Conservation (phyloP, 495 filamentous ascomycete species). For the Cercophora samala region DNA sequence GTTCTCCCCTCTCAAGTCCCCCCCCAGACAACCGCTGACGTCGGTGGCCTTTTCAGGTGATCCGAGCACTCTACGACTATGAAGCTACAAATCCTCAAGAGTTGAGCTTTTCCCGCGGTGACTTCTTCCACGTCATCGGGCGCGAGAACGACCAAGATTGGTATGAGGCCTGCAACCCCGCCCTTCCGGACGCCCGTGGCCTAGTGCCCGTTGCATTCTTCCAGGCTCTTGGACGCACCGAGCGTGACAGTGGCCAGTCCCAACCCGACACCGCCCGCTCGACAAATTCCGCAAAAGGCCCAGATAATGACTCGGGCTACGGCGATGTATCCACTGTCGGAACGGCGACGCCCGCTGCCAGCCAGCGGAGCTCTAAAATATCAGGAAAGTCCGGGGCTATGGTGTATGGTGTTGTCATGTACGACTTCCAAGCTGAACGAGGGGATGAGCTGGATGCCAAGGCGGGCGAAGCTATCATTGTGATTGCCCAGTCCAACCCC, state of each 20-base stretch:
- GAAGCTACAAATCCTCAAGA: conserved; percentile 71
- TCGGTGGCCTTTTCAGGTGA: conserved; percentile 61
- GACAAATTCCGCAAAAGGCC: conserved; percentile 45
- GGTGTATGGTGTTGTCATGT: conserved; percentile 95
- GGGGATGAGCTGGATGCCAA: conserved; percentile 95
- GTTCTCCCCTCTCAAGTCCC: background rate
- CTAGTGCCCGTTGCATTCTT: conserved; percentile 93
- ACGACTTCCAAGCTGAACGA: conserved; percentile 93
- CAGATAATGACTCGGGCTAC: conserved; percentile 76
- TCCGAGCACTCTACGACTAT: conserved; percentile 94
- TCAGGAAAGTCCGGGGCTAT: conserved; percentile 72
- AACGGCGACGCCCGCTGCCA: conserved; percentile 36
- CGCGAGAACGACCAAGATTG: conserved; percentile 91
- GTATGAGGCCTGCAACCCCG: conserved; percentile 98
- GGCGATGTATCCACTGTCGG: conserved; percentile 55
- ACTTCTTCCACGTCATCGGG: conserved; percentile 98
- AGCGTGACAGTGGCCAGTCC: conserved; percentile 82
- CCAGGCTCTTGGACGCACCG: conserved; percentile 83
- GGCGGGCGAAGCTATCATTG: conserved; percentile 92
- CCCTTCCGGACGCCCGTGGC: conserved; percentile 80
- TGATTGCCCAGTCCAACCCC: conserved; percentile 98
- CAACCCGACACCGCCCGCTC: conserved; percentile 58
- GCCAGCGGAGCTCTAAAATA: conserved; percentile 50
- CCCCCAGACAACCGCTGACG: conserved; percentile 26
- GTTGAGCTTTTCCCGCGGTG: conserved; percentile 85